Base-by-base conservation (phyloP, 768 basidiomycete genomes). In the Psilocybe azurescens region DNA sequence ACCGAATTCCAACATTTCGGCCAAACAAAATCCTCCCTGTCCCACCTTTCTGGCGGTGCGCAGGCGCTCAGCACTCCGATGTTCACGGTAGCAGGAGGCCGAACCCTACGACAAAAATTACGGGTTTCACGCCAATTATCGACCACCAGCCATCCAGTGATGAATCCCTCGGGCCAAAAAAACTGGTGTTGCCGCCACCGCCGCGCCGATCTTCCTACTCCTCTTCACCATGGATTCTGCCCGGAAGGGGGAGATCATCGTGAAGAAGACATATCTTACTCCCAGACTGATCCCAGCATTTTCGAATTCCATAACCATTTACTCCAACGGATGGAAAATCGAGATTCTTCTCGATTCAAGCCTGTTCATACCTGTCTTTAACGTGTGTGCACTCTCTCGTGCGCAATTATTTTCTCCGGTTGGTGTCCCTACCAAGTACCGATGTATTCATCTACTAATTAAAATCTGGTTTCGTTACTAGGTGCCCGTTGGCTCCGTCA, bases 301-400 rank as follows among this genome's bases (percentile, higher is more conserved):
- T 71, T 77, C 30, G 78, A 78, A 49, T 81, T 81, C 59, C 74
- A 79, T 59, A 73, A 76, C 55, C 76, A 81, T 61, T 69, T 83
- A 20, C 68, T 79, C 51, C 76, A 72, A 38, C 77, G 79, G 46
- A 79, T 81, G 41, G 79, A 81, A 58, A 76, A 72, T 59, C 74
- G 73, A 64, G 74, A 73, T 51, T 67, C 74, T 60, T 65, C 74
- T 53, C 75, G 69, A 41, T 69, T 73, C 58, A 69, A 67, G 62
- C 58, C 68, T 56, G 62, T 72, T 57, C 72, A 67, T 58, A 61
- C 71, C 20, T 60, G 65, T 61, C 46, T 69, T 49, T 72, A 55
- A 66, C 58, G 30, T 58, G 52, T 47, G 56, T 59, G 56, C 53
- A 28, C 41, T 7, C 18, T 16, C 56, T 29, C 32, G 16, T 53